A percentile compares a stretch with the other conserved stretches of the same genome.
Evolutionary conservation across 2,329 filamentous ascomycete genomes (phyloP).

Genomic region (Cladosporium sp.): DNA sequence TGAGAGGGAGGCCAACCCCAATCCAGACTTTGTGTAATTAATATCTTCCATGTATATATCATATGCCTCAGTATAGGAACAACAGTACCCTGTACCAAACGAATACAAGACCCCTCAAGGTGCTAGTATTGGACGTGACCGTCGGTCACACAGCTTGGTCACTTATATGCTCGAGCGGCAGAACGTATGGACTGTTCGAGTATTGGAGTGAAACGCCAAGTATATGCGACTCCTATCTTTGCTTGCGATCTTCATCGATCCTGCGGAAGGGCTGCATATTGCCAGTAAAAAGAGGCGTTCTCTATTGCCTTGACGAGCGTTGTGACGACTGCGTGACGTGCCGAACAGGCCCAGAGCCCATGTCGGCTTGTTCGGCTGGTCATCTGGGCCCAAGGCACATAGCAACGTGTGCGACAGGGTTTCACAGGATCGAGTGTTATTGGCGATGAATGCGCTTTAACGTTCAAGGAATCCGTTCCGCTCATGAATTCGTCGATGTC

Average conservation of each 20-base stretch:
- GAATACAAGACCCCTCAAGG: neutral
- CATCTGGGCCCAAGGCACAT: neutral
- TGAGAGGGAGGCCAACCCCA: neutral
- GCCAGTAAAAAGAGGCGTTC: too few relatives aligned
- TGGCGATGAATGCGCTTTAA: neutral
- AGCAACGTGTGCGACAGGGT: slow-evolving; percentile 10
- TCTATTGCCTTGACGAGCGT: neutral
- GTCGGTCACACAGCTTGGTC: too few relatives aligned
- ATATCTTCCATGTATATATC: neutral
- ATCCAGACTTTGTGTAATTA: neutral
- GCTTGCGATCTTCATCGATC: neutral
- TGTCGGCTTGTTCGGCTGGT: neutral
- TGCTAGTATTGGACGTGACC: too few relatives aligned
- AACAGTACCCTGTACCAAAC: neutral
- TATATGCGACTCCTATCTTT: neutral
- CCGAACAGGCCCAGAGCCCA: too few relatives aligned
- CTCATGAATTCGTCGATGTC: neutral
- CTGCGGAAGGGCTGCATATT: too few relatives aligned
- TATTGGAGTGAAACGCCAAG: neutral
- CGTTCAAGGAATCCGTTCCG: neutral
- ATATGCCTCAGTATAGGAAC: neutral
- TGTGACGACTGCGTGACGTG: neutral
- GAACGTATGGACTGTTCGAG: neutral
- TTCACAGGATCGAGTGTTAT: neutral
- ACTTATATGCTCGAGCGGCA: too few relatives aligned